phyloP scores from a whole-genome alignment of 805 yeast species.

The Lachancea nothofagi region DNA sequence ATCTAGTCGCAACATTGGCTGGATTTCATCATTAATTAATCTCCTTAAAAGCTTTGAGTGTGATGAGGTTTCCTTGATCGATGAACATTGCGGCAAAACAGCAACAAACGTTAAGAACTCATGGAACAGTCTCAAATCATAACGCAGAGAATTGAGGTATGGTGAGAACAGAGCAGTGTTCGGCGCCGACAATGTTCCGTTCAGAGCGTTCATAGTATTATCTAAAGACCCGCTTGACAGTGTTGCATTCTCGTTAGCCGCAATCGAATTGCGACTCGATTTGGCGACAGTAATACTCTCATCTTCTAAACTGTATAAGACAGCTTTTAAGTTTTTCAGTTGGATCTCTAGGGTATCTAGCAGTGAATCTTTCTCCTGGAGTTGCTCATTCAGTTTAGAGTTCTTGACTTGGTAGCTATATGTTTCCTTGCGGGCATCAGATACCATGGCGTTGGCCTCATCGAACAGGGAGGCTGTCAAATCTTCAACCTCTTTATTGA shows the following conservation, averaged over 20 bases:
- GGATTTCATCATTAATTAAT: conserved; percentile 71
- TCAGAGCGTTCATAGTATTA: conserved; percentile 13
- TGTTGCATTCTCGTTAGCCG: conserved; percentile 14
- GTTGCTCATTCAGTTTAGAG: conserved; percentile 44
- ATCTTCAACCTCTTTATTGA: conserved; percentile 75
- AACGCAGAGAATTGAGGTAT: conserved; percentile 37
- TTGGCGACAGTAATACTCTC: conserved; percentile 13
- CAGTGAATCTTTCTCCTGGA: conserved; percentile 64
- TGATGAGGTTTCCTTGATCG: conserved; percentile 37
- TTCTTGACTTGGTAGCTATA: conserved; percentile 56
- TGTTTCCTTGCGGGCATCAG: conserved; percentile 65
- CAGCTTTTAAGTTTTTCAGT: conserved; percentile 55
- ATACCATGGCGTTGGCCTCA: conserved; percentile 83
- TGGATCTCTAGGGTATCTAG: conserved; percentile 63
- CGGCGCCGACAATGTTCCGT: conserved; percentile 7
- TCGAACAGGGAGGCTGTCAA: conserved; percentile 69
- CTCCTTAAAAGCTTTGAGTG: conserved; percentile 56
- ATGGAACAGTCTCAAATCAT: conserved; percentile 35
- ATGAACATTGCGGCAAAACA: conserved; percentile 31
- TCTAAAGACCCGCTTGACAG: conserved; percentile 21
- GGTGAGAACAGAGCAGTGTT: conserved; percentile 37
- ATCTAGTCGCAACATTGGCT: conserved; percentile 62
- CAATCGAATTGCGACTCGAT: conserved; percentile 5
- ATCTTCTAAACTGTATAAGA: conserved; percentile 47
- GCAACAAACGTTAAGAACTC: conserved; percentile 38